Evolutionary conservation across 306 rosid genomes (phyloP).

Genomic region (Cucumis hystrix): DNA sequence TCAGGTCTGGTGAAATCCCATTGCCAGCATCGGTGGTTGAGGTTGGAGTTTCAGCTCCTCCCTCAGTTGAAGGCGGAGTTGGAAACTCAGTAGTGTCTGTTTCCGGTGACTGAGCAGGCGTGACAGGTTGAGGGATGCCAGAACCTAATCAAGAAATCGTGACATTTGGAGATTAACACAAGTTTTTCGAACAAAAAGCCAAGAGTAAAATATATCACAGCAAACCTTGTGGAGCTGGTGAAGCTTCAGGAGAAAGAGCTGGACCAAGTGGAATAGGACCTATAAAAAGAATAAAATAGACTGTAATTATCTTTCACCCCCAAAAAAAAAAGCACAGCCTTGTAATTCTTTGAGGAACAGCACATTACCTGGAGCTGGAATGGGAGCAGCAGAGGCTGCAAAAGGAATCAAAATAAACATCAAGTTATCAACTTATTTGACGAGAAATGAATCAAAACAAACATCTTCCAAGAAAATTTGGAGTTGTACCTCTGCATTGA

Average conservation of each 20-base stretch:
- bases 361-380: slow-evolving; percentile 10
- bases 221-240: slow-evolving; percentile 4
- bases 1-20: not conserved
- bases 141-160: not conserved
- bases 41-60: not conserved
- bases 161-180: not conserved
- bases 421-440: not conserved
- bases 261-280: slow-evolving; percentile 10
- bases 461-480: not conserved
- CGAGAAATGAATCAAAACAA: not conserved
- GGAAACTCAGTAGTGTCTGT: not conserved
- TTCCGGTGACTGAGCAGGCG: not conserved
- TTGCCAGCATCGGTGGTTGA: not conserved
- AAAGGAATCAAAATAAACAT: not conserved
- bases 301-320: not conserved
- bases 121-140: not conserved
- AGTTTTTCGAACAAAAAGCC: not conserved
- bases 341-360: not conserved
- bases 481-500: slow-evolving; percentile 42
- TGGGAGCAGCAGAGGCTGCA: slow-evolving; percentile 10
- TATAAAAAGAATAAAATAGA: not conserved
- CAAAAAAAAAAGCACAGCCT: not conserved
- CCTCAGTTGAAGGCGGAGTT: slow-evolving; percentile 1
- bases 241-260: slow-evolving; percentile 4
- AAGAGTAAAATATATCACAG: not conserved